A percentile compares a stretch with the other conserved stretches of the same genome.
phyloP scores from a whole-genome alignment of 306 rosid species.

The Ormosia semicastrata region DNA sequence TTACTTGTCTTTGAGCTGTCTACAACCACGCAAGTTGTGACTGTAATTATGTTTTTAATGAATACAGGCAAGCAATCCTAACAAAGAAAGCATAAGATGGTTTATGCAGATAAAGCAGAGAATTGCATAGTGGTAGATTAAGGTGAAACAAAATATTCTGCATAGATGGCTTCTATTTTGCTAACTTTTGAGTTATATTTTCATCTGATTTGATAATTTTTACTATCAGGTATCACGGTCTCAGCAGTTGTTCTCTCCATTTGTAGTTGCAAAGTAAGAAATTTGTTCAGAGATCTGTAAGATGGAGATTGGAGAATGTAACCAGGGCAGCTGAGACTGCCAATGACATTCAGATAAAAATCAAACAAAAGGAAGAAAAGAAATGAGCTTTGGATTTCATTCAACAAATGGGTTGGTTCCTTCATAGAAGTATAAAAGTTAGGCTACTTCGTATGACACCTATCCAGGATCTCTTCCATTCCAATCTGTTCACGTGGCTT shows the following conservation, averaged over 20 bases:
- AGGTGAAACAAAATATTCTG: neutral
- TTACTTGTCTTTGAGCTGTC: neutral
- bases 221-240: neutral
- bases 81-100: neutral
- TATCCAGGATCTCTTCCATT: neutral
- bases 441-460: neutral
- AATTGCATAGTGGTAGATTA: neutral
- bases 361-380: neutral
- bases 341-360: neutral
- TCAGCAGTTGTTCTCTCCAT: neutral
- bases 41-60: neutral
- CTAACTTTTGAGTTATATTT: too few species aligned
- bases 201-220: neutral
- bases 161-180: neutral
- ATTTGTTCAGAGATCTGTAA: neutral
- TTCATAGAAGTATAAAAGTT: neutral
- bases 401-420: neutral
- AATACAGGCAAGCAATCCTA: neutral
- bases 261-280: neutral
- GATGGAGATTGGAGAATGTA: neutral
- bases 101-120: neutral
- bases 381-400: too few species aligned
- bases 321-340: neutral
- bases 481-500: neutral
- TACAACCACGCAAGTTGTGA: neutral